Evolutionary conservation across 2,329 filamentous ascomycete species (phyloP), one percentile per base, ranked within the genome.

Genomic region (Achaetomium macrosporum): DNA sequence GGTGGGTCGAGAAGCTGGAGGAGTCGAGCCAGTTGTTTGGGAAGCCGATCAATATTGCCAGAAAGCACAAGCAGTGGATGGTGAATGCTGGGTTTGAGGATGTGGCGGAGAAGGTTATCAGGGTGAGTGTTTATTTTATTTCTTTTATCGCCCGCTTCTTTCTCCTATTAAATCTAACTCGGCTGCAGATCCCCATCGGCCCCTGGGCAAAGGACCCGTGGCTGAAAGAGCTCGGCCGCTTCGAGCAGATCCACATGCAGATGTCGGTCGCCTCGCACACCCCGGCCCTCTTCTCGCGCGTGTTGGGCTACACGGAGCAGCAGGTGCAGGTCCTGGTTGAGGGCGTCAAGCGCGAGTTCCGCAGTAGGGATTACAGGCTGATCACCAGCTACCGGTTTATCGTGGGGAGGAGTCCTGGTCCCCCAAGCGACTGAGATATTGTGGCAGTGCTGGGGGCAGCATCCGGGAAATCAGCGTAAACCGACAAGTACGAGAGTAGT

Each of bases 221-320:
- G 5, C 54, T 58, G 36, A 60, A 60, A 46, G 58, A 60, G 25
- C 46, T 60, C 11, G 58, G 58, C 36, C 56, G 54, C 0, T 71
- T 64, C 46, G 69, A 72, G 60, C 60, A 67, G 41, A 60, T 66
- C 0, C 68, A 73, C 42, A 71, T 72, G 70, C 69, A 72, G 50
- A 72, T 72, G 70, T 69, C 69, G 15, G 69, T 70, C 2, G 71
- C 69, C 42, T 72, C 70, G 11, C 69, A 73, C 48, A 71, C 69
- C 1, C 70, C 68, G 0, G 71, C 71, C 0, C 61, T 73, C 10
- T 70, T 73, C 54, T 69, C 69, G 0, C 64, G 71, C 1, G 69
- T 71, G 0, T 65, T 63, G 55, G 64, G 66, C 42, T 72, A 68
- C 50, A 62, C 69, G 0, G 63, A 72, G 10, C 72, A 76, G 39